Percentiles rank a stretch among this genome's conserved stretches.
Conservation (phyloP, 139 green algal species). For the Tetraselmis chui region DNA sequence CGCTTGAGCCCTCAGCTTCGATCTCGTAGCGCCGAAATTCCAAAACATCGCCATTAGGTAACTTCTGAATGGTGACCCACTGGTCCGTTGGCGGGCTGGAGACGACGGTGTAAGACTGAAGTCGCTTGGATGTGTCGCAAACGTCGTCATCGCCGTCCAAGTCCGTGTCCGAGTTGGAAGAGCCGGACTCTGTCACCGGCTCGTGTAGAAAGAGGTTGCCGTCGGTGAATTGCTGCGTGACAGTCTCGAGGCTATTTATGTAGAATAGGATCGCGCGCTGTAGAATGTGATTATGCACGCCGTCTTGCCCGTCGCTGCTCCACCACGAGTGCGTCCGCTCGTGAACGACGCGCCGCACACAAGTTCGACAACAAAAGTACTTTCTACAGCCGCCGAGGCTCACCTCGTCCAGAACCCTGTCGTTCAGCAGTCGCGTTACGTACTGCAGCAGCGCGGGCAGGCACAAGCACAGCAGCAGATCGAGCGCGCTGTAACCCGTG, state of each 20-base stretch:
- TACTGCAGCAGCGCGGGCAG: constrained; percentile 21
- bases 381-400: background rate
- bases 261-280: constrained; percentile 19
- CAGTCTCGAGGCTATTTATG: constrained; percentile 9
- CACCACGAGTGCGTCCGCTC: background rate
- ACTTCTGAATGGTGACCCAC: background rate
- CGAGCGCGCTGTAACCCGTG: constrained; percentile 19
- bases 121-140: background rate
- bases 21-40: constrained; percentile 2
- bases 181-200: background rate
- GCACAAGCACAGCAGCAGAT: constrained; percentile 26
- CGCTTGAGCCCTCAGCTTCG: background rate
- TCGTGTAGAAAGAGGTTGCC: background rate
- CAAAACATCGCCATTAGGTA: background rate
- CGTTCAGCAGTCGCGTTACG: background rate
- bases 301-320: background rate
- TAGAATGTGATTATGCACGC: constrained; percentile 18
- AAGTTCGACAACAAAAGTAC: background rate
- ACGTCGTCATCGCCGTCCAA: background rate
- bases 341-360: constrained; percentile 1
- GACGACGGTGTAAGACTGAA: constrained; percentile 1
- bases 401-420: background rate
- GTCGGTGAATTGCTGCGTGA: background rate
- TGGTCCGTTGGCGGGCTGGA: background rate
- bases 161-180: background rate